Base-by-base conservation (phyloP, 495 filamentous ascomycete species). In the Aspergillus bridgeri region DNA sequence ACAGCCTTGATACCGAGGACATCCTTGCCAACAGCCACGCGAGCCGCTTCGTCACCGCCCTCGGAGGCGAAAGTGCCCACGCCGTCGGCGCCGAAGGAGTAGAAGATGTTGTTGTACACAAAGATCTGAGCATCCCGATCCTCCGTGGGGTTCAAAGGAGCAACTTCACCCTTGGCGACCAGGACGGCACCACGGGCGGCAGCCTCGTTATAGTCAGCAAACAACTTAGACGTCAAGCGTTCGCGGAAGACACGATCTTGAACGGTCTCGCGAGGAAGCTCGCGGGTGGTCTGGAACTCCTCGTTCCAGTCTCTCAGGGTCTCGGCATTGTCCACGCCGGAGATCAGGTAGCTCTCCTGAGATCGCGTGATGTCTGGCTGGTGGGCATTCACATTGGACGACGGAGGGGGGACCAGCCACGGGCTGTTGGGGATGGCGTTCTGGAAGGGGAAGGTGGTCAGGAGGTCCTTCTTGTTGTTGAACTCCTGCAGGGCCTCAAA, bases 41-140 rank as follows among this genome's bases (percentile, higher is more conserved):
- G 84, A 11, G 95, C 95, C 45, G 95, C 95, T 73, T 99, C 95
- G 67, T 99, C 93, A 18, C 95, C 95, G 57, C 95, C 95, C 76
- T 98, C 94, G 23, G 85, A 89, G 24, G 90, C 90, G 75, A 99
- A 99, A 29, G 95, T 99, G 29, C 93, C 92, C 51, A 98, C 94
- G 44, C 95, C 95, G 69, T 99, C 95, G 44, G 93, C 94, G 60
- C 95, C 95, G 65, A 96, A 97, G 3, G 94, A 98, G 79, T 93
- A 98, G 79, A 99, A 99, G 57, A 99, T 89, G 74, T 98, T 98
- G 78, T 98, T 98, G 75, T 97, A 98, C 17, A 99, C 92, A 68
- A 96, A 99, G 60, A 99, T 99, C 75, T 98, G 95, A 3, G 95
- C 95, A 71, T 98, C 92, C 48, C 79, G 83, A 50, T 78, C 85